Evolutionary conservation across 371 early-diverging fungal genomes (phyloP).

Genomic region (Phascolomyces articulosus): DNA sequence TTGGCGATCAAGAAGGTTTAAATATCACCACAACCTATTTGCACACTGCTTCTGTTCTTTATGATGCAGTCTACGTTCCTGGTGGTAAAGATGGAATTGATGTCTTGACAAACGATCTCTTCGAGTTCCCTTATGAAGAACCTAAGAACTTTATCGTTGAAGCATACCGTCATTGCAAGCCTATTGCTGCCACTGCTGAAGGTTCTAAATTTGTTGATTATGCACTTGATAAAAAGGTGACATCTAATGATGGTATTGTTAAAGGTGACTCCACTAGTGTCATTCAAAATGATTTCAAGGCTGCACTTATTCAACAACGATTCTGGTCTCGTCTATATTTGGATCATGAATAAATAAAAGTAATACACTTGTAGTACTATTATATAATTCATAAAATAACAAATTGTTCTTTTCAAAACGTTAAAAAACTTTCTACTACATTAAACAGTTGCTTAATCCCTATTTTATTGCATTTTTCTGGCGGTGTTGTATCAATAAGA

Average conservation of each 20-base stretch:
- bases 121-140: conserved; percentile 36
- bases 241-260: conserved; percentile 22
- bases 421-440: no score
- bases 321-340: conserved; percentile 42
- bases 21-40: conserved; percentile 29
- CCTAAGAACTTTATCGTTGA: conserved; percentile 32
- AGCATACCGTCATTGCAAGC: conserved; percentile 44
- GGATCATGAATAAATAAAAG: conserved; percentile 15
- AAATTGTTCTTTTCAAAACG: no score
- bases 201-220: conserved; percentile 26
- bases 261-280: conserved; percentile 1
- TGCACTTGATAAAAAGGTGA: conserved; percentile 15
- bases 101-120: conserved; percentile 8
- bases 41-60: conserved; percentile 37
- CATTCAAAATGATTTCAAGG: conserved; percentile 18
- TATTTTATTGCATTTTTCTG: no score
- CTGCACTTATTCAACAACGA: conserved; percentile 32
- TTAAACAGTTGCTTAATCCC: no score
- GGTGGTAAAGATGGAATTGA: conserved; percentile 29
- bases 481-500: no score
- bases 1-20: conserved; percentile 28
- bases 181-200: conserved; percentile 32
- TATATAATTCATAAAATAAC: no score
- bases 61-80: conserved; percentile 43
- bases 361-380: no score